These are phyloP conservation scores for Arxiozyma bovina DNA, from an alignment of 1,139 yeast genomes.

Conservation along the genomic window DNA sequence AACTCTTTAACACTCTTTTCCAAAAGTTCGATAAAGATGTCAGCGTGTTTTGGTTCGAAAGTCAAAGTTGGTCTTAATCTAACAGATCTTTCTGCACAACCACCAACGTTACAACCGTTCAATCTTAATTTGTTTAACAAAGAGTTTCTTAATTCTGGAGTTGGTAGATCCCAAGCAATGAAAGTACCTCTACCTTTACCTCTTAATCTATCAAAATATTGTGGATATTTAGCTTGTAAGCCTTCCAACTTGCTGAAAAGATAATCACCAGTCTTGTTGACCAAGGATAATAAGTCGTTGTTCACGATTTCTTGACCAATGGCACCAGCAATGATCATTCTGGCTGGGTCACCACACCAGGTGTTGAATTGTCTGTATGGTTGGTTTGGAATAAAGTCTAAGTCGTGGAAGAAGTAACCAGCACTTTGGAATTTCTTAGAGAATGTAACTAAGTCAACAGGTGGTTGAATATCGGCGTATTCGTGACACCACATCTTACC, in stretches of 20 bases:
- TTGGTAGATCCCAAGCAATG: conserved; percentile 62
- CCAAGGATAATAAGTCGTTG: conserved; percentile 43
- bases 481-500: conserved; percentile 71
- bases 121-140: conserved; percentile 43
- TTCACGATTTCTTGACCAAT: conserved; percentile 51
- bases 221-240: conserved; percentile 40
- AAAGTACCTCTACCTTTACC: conserved; percentile 64
- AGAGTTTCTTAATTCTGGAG: conserved; percentile 41
- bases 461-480: conserved; percentile 53
- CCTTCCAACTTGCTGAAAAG: conserved; percentile 41
- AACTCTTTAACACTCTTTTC: conserved; percentile 13
- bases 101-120: conserved; percentile 62
- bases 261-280: conserved; percentile 53
- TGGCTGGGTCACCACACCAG: conserved; percentile 78
- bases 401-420: conserved; percentile 64
- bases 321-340: conserved; percentile 54
- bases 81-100: conserved; percentile 57
- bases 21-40: conserved; percentile 43
- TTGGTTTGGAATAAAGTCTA: conserved; percentile 49
- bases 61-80: conserved; percentile 66
- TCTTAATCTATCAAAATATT: conserved; percentile 45
- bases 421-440: conserved; percentile 75
- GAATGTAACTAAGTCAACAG: conserved; percentile 68
- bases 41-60: conserved; percentile 60
- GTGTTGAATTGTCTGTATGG: conserved; percentile 75